A percentile compares a stretch with the other conserved stretches of the same genome.
Evolutionary conservation across 805 yeast species (phyloP).

Genomic region (Millerozyma acaciae): DNA sequence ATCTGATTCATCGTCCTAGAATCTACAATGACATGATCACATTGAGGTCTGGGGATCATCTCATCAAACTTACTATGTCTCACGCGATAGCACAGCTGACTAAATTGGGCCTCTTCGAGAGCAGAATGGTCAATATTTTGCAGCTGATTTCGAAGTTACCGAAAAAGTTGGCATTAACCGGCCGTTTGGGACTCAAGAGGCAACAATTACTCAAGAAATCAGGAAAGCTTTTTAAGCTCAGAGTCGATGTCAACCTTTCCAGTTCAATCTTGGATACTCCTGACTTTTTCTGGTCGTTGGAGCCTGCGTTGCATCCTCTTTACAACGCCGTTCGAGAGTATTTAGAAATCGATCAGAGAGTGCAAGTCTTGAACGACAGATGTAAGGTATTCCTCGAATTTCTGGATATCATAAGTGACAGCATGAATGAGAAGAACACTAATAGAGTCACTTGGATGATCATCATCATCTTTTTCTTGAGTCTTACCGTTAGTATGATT

Average conservation of each 20-base stretch:
- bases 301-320: slow-evolving; percentile 91
- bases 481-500: slow-evolving; percentile 69
- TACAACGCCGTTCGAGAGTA: slow-evolving; percentile 88
- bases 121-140: slow-evolving; percentile 80
- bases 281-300: slow-evolving; percentile 91
- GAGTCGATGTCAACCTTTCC: slow-evolving; percentile 90
- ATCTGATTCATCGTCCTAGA: slow-evolving; percentile 58
- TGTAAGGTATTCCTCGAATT: slow-evolving; percentile 93
- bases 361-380: slow-evolving; percentile 87
- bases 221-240: slow-evolving; percentile 81
- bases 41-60: slow-evolving; percentile 83
- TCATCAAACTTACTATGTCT: slow-evolving; percentile 87
- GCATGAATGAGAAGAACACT: slow-evolving; percentile 90
- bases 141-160: slow-evolving; percentile 87
- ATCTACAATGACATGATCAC: slow-evolving; percentile 95
- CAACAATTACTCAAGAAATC: slow-evolving; percentile 83
- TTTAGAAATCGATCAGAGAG: slow-evolving; percentile 91
- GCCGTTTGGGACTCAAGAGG: slow-evolving; percentile 77
- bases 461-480: slow-evolving; percentile 73
- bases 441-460: slow-evolving; percentile 89
- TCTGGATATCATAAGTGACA: slow-evolving; percentile 87
- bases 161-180: slow-evolving; percentile 83
- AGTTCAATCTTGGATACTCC: slow-evolving; percentile 93
- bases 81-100: slow-evolving; percentile 98
- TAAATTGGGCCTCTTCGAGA: slow-evolving; percentile 84